These are phyloP conservation scores for Apiospora arundinis DNA, from an alignment of 2,329 filamentous ascomycete species.

Conservation along the genomic window DNA sequence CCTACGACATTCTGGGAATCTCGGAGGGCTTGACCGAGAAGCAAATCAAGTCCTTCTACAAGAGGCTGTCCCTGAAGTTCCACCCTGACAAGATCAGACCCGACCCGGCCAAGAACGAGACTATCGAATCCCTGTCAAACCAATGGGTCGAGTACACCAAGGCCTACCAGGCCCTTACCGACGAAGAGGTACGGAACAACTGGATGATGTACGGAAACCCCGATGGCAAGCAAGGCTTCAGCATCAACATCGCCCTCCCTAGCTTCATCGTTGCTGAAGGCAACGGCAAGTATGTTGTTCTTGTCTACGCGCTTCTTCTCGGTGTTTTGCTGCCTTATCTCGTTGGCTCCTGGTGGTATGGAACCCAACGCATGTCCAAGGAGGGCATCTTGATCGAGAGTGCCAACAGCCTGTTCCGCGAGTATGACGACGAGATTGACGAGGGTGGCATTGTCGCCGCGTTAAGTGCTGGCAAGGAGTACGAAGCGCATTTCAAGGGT, in stretches of 20 bases:
- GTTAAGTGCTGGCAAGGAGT: slow-evolving; percentile 87
- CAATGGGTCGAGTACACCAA: slow-evolving; percentile 95
- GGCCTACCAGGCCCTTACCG: slow-evolving; percentile 96
- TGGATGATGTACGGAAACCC: slow-evolving; percentile 95
- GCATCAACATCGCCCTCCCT: slow-evolving; percentile 94
- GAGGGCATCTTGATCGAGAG: slow-evolving; percentile 93
- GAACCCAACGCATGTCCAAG: slow-evolving; percentile 89
- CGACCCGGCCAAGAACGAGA: slow-evolving; percentile 87
- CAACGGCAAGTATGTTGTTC: slow-evolving; percentile 92
- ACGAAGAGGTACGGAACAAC: slow-evolving; percentile 97
- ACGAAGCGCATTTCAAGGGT: slow-evolving; percentile 75
- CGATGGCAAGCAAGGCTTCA: slow-evolving; percentile 97
- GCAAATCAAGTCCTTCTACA: slow-evolving; percentile 91
- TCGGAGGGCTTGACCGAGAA: slow-evolving; percentile 86
- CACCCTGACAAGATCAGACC: slow-evolving; percentile 94
- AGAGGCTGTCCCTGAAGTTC: slow-evolving; percentile 80
- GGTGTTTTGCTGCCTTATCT: slow-evolving; percentile 91
- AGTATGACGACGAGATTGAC: slow-evolving; percentile 85
- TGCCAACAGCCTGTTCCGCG: slow-evolving; percentile 91
- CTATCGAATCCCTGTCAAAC: slow-evolving; percentile 81
- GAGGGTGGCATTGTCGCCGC: slow-evolving; percentile 81
- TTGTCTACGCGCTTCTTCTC: slow-evolving; percentile 86
- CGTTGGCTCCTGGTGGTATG: slow-evolving; percentile 99
- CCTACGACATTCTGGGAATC: slow-evolving; percentile 91
- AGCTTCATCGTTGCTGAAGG: slow-evolving; percentile 92